Conservation (phyloP, 768 basidiomycete genomes). For the Leccinum barrowsii region DNA sequence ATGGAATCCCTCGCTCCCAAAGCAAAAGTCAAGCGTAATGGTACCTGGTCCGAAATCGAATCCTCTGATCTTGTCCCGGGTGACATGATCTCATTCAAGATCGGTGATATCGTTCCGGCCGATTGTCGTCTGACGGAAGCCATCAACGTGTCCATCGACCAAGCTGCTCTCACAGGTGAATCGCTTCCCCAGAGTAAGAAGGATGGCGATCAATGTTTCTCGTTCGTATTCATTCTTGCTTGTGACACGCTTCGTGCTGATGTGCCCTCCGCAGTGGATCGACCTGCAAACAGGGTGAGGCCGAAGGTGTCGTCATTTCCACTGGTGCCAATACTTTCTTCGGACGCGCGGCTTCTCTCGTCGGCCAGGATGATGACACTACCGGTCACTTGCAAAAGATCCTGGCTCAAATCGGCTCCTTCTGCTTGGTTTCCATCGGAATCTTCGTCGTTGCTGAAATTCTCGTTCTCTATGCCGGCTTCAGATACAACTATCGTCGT, state of each 20-base stretch:
- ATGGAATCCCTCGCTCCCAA: slow-evolving; percentile 99
- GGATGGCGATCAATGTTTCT: slow-evolving; percentile 94
- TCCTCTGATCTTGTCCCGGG: slow-evolving; percentile 88
- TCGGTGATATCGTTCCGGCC: slow-evolving; percentile 97
- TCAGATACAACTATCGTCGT: slow-evolving; percentile 86
- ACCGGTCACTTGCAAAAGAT: slow-evolving; percentile 99
- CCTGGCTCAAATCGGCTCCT: slow-evolving; percentile 94
- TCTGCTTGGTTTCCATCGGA: slow-evolving; percentile 95
- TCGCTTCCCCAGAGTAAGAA: slow-evolving; percentile 93
- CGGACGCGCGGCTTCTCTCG: slow-evolving; percentile 96
- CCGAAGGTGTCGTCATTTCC: slow-evolving; percentile 97
- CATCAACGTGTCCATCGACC: slow-evolving; percentile 97
- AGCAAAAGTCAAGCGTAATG: slow-evolving; percentile 87
- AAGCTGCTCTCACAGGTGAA: slow-evolving; percentile 97
- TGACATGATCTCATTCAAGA: slow-evolving; percentile 97
- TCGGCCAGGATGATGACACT: slow-evolving; percentile 96
- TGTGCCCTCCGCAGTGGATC: slow-evolving; percentile 59
- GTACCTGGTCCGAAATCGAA: slow-evolving; percentile 87
- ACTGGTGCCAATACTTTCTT: slow-evolving; percentile 99
- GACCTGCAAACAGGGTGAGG: slow-evolving; percentile 98
- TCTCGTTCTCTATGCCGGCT: slow-evolving; percentile 87
- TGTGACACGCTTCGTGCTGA: neutral
- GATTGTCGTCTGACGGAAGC: slow-evolving; percentile 97
- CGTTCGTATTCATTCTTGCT: slow-evolving; percentile 51
- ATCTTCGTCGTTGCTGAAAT: slow-evolving; percentile 95